phyloP scores from a whole-genome alignment of 352 stramenopile genomes.

The Globisporangium parvum region DNA sequence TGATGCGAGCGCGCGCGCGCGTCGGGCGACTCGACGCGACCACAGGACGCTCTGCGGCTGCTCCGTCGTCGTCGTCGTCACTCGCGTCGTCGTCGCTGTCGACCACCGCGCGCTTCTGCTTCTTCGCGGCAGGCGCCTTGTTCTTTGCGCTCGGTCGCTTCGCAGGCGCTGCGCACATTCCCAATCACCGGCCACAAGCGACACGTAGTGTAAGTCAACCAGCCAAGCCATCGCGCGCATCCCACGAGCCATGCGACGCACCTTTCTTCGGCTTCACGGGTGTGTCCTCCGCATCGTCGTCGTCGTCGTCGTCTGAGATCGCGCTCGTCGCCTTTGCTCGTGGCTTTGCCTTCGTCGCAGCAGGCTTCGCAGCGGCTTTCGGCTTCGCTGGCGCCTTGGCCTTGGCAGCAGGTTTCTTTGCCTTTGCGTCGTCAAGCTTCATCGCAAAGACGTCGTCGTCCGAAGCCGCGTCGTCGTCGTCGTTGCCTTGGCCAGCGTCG shows the following conservation, averaged over 20 bases:
- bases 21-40: conserved; percentile 24
- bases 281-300: conserved; percentile 11
- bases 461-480: conserved; percentile 10
- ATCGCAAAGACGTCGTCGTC: conserved; percentile 74
- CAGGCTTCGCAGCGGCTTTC: conserved; percentile 13
- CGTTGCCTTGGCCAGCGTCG: conserved; percentile 5
- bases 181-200: background rate
- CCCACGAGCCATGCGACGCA: conserved; percentile 1
- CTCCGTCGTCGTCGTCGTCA: conserved; percentile 13
- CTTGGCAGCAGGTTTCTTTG: conserved; percentile 27
- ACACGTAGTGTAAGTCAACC: no score
- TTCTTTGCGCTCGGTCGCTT: conserved; percentile 10
- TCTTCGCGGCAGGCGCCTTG: conserved; percentile 24
- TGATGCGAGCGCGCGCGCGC: conserved; percentile 35
- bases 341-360: conserved; percentile 19
- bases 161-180: background rate
- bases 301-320: conserved; percentile 12
- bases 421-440: conserved; percentile 14
- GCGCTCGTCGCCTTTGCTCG: conserved; percentile 9
- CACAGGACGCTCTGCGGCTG: conserved; percentile 7
- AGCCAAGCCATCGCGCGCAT: no score
- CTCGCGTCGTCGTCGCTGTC: conserved; percentile 10
- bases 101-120: conserved; percentile 20
- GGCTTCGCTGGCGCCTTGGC: conserved; percentile 20
- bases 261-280: conserved; percentile 26